These are phyloP conservation scores for Fusarium vanettenii DNA, from an alignment of 2,329 filamentous ascomycete species.

Conservation along the genomic window DNA sequence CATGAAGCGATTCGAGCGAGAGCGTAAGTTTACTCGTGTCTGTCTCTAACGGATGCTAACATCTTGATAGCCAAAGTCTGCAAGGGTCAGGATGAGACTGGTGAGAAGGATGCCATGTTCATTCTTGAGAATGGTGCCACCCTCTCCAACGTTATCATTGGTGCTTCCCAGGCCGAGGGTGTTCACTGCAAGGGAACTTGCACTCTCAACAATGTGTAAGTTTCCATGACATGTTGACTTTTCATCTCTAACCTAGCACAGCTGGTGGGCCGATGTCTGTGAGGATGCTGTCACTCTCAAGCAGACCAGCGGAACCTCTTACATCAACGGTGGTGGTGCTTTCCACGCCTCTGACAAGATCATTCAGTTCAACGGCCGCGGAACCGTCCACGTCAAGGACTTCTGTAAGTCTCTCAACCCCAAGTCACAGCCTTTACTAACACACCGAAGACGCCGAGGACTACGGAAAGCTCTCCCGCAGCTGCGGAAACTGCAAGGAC, in stretches of 20 bases:
- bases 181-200: constrained; percentile 63
- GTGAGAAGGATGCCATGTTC: constrained; percentile 58
- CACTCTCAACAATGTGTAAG: constrained; percentile 49
- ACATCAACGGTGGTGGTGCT: constrained; percentile 48
- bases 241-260: background rate
- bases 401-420: constrained; percentile 34
- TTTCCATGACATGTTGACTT: background rate
- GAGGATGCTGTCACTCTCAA: constrained; percentile 52
- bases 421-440: background rate
- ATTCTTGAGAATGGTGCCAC: constrained; percentile 61
- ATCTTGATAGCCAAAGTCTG: constrained; percentile 33
- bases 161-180: constrained; percentile 61
- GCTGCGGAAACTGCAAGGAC: constrained; percentile 55
- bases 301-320: constrained; percentile 53
- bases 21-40: constrained; percentile 2
- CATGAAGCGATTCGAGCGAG: constrained; percentile 38
- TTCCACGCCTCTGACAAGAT: constrained; percentile 41
- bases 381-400: constrained; percentile 52
- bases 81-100: constrained; percentile 42
- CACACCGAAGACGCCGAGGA: constrained; percentile 23
- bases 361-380: constrained; percentile 56
- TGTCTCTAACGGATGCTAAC: background rate
- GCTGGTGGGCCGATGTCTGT: constrained; percentile 54
- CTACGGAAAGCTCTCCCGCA: constrained; percentile 61
- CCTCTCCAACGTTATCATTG: constrained; percentile 65